phyloP scores from a whole-genome alignment of 176 grass and related monocot species.

The Paspalum vaginatum region DNA sequence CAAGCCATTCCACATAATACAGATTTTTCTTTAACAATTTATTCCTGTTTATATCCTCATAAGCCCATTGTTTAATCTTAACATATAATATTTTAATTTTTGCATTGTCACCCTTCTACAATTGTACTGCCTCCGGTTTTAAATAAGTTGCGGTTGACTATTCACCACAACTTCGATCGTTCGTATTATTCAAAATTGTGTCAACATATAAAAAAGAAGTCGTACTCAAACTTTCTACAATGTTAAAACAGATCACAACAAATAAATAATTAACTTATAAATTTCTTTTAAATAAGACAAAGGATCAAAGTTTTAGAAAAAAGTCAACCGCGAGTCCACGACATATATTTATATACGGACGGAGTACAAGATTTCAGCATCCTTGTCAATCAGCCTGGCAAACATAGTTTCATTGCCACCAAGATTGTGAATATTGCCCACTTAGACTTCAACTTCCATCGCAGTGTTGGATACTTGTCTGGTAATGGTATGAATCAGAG shows the following conservation, averaged over 20 bases:
- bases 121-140: too few species aligned
- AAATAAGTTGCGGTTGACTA: too few species aligned
- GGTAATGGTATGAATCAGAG: neutral
- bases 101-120: neutral
- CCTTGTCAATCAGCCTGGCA: neutral
- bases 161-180: too few species aligned
- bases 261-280: too few species aligned
- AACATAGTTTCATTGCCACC: conserved; percentile 1
- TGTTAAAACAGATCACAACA: too few species aligned
- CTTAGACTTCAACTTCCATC: conserved; percentile 15
- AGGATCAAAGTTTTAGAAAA: too few species aligned
- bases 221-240: too few species aligned
- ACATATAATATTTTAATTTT: neutral
- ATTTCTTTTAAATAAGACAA: too few species aligned
- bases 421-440: conserved; percentile 10
- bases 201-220: too few species aligned
- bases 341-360: too few species aligned
- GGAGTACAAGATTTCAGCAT: conserved; percentile 11
- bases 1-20: conserved; percentile 4
- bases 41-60: neutral
- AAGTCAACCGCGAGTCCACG: too few species aligned
- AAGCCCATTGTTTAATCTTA: neutral
- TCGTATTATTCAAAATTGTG: too few species aligned
- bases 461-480: neutral
- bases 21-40: conserved; percentile 26